A percentile compares a stretch with the other conserved stretches of the same genome.
Conservation (phyloP, 129 eudicot species). For the Lactuca saligna region DNA sequence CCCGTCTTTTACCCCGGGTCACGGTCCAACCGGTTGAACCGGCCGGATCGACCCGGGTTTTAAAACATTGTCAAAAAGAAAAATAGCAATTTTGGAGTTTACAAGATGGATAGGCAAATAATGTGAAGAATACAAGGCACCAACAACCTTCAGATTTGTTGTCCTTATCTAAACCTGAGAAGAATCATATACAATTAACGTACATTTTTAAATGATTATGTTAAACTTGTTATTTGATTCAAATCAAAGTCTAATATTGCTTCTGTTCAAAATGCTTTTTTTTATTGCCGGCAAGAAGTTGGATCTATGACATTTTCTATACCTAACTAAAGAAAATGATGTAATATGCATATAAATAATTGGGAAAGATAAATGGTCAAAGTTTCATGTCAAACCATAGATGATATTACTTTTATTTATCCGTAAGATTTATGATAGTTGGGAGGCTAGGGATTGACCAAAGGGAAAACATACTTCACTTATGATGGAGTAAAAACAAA, state of each 20-base stretch:
- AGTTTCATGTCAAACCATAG: background rate
- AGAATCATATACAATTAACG: background rate
- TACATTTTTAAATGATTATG: slow-evolving; percentile 10
- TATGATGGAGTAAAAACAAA: slow-evolving; percentile 19
- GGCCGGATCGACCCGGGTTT: too few species aligned
- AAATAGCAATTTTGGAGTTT: background rate
- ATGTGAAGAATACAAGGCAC: slow-evolving; percentile 20
- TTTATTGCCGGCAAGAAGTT: slow-evolving; percentile 31
- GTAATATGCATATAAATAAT: slow-evolving; percentile 3
- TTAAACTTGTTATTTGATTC: slow-evolving; percentile 9
- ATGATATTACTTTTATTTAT: background rate
- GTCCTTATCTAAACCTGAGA: slow-evolving; percentile 12
- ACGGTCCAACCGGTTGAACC: too few species aligned
- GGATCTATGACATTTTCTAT: slow-evolving; percentile 29
- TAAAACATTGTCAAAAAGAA: too few species aligned
- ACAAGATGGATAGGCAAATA: slow-evolving; percentile 12
- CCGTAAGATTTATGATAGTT: slow-evolving; percentile 13
- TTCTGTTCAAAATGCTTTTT: slow-evolving; percentile 18
- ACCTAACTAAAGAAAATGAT: slow-evolving; percentile 37
- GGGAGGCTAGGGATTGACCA: slow-evolving; percentile 19
- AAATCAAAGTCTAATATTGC: slow-evolving; percentile 24
- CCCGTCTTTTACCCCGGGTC: too few species aligned
- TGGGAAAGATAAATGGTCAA: background rate
- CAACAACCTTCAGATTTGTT: slow-evolving; percentile 27
- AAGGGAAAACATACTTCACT: background rate